phyloP scores from a whole-genome alignment of 495 filamentous ascomycete genomes.

The Penicillium manginii region DNA sequence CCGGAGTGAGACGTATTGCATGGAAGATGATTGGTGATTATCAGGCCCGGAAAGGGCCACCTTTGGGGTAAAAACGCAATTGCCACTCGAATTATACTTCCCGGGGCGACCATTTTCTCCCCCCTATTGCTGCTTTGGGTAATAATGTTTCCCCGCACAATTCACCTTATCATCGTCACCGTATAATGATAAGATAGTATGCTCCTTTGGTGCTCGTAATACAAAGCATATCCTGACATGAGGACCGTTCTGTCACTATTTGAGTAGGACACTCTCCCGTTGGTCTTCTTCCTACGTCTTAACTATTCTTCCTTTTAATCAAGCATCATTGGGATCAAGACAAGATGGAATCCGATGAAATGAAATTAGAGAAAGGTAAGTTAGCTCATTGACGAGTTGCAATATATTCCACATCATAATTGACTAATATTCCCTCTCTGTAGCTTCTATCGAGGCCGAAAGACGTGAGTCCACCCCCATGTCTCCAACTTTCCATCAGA shows the following conservation, averaged over 20 bases:
- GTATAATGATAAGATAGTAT: background rate
- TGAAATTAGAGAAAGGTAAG: constrained; percentile 1
- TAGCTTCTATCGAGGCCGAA: background rate
- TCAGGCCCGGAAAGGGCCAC: background rate
- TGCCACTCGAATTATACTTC: constrained; percentile 2
- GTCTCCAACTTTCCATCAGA: background rate
- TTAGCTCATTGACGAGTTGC: background rate
- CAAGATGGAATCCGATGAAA: background rate
- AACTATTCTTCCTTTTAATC: background rate
- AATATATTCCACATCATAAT: too few species aligned
- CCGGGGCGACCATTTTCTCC: constrained; percentile 5
- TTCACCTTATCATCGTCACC: constrained; percentile 4
- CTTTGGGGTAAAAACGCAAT: background rate
- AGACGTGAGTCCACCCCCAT: background rate
- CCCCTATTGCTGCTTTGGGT: constrained; percentile 10
- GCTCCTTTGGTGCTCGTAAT: background rate
- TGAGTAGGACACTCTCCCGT: background rate
- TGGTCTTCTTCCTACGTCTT: background rate
- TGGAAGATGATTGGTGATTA: background rate
- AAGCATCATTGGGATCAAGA: background rate
- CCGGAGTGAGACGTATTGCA: background rate
- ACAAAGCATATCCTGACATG: constrained; percentile 1
- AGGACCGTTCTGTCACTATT: background rate
- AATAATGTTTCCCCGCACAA: constrained; percentile 17
- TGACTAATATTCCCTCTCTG: background rate